A percentile compares a stretch with the other conserved stretches of the same genome.
These are phyloP conservation scores for Chloris gayana DNA, from an alignment of 176 grass and related monocot genomes.

Conservation along the genomic window DNA sequence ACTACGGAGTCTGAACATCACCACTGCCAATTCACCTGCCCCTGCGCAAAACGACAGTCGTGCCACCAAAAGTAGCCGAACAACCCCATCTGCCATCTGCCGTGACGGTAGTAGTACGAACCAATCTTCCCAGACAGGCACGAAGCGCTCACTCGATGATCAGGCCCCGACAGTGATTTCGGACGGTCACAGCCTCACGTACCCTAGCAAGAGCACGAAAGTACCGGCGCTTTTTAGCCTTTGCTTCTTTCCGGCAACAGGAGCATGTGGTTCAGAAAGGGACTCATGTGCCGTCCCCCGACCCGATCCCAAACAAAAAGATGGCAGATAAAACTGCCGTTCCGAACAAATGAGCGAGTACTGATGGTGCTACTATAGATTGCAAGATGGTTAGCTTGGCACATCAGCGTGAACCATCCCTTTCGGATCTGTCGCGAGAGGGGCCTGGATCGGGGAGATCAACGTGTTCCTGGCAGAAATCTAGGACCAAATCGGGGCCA, in stretches of 20 bases:
- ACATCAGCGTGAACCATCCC: neutral
- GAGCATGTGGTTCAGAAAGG: constrained; percentile 14
- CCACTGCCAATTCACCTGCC: neutral
- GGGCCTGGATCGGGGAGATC: neutral
- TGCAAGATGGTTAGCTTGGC: neutral
- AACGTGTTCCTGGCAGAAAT: neutral
- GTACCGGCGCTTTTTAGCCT: constrained; percentile 29
- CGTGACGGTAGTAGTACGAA: neutral
- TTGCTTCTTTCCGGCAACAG: neutral
- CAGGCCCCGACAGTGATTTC: neutral
- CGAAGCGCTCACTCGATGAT: neutral
- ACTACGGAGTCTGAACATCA: too few species aligned
- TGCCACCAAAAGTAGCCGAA: neutral
- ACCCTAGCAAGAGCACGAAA: neutral
- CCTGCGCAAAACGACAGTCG: neutral
- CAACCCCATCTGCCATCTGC: neutral
- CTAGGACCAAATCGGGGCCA: neutral
- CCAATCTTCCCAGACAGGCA: neutral
- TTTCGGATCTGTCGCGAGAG: neutral
- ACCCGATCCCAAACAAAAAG: constrained; percentile 7
- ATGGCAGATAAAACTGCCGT: neutral
- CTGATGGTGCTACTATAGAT: neutral
- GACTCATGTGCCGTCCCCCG: constrained; percentile 17
- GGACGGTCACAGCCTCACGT: neutral
- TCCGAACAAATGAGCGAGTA: neutral